phyloP scores from a whole-genome alignment of 2,329 filamentous ascomycete species.

The Ophiostoma angusticollis region DNA sequence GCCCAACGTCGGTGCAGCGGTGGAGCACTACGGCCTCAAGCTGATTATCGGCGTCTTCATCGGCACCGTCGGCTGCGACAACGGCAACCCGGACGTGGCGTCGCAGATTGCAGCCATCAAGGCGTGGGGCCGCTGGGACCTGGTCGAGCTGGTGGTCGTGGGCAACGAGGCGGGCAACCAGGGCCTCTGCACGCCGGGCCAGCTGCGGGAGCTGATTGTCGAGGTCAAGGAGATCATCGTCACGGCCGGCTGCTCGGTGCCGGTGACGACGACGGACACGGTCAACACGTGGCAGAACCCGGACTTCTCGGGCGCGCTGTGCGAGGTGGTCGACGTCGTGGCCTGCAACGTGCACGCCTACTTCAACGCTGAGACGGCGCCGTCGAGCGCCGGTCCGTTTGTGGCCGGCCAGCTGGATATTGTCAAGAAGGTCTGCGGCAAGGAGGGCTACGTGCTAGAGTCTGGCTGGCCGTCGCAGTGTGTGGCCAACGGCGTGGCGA shows the following conservation, averaged over 20 bases:
- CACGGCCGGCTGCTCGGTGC: conserved; percentile 55
- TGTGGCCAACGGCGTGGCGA: conserved; percentile 55
- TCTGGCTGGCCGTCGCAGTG: conserved; percentile 76
- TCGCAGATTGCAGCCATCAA: conserved; percentile 63
- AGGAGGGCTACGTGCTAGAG: conserved; percentile 72
- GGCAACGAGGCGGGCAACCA: conserved; percentile 87
- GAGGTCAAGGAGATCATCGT: conserved; percentile 51
- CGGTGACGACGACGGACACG: conserved; percentile 76
- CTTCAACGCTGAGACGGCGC: conserved; percentile 64
- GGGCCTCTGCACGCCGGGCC: conserved; percentile 47
- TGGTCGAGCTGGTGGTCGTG: conserved; percentile 69
- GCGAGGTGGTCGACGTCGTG: conserved; percentile 61
- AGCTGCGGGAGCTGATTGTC: conserved; percentile 59
- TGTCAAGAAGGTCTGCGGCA: conserved; percentile 59
- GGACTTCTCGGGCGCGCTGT: conserved; percentile 47
- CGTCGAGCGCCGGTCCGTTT: conserved; percentile 61
- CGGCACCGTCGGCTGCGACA: conserved; percentile 47
- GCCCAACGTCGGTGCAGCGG: conserved; percentile 58
- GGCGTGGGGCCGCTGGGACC: conserved; percentile 58
- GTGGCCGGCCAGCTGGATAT: conserved; percentile 61
- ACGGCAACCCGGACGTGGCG: conserved; percentile 47
- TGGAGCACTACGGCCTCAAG: conserved; percentile 52
- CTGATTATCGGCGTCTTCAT: conserved; percentile 86
- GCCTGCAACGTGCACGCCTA: conserved; percentile 86
- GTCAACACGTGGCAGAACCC: conserved; percentile 61